A percentile compares a stretch with the other conserved stretches of the same genome.
Evolutionary conservation across 257 asterid species (phyloP).

Genomic region (Plantago elongata): DNA sequence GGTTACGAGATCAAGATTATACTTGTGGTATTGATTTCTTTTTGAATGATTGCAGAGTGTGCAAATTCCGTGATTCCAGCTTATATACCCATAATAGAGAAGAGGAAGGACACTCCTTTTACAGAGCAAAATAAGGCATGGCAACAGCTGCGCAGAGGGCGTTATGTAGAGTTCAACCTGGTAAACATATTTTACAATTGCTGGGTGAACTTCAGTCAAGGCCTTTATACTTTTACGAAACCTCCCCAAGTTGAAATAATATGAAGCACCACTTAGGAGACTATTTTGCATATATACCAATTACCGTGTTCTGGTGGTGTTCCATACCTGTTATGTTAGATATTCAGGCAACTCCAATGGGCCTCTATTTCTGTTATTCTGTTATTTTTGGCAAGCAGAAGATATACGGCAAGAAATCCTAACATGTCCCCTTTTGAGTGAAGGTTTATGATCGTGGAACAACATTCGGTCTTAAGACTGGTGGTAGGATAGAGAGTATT

Average conservation of each 20-base stretch:
- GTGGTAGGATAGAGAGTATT: slow-evolving; percentile 98
- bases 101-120: slow-evolving; percentile 78
- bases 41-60: slow-evolving; percentile 64
- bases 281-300: too few species aligned
- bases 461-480: slow-evolving; percentile 97
- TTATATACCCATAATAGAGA: slow-evolving; percentile 77
- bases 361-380: background rate
- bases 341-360: background rate
- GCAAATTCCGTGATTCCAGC: slow-evolving; percentile 95
- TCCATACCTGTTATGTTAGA: background rate
- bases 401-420: slow-evolving; percentile 11
- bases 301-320: too few species aligned
- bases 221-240: background rate
- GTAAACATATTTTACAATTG: slow-evolving; percentile 30
- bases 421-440: slow-evolving; percentile 13
- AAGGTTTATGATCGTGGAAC: slow-evolving; percentile 99
- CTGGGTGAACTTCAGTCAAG: background rate
- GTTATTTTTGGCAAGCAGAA: background rate
- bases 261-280: background rate
- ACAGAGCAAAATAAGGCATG: slow-evolving; percentile 72
- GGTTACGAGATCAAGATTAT: slow-evolving; percentile 2
- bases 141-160: slow-evolving; percentile 97
- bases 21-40: slow-evolving; percentile 1
- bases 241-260: background rate
- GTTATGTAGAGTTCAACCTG: slow-evolving; percentile 95